A percentile compares a stretch with the other conserved stretches of the same genome.
These are phyloP conservation scores for Pseudopediastrum boryanum DNA, from an alignment of 139 green algal species.

Conservation along the genomic window DNA sequence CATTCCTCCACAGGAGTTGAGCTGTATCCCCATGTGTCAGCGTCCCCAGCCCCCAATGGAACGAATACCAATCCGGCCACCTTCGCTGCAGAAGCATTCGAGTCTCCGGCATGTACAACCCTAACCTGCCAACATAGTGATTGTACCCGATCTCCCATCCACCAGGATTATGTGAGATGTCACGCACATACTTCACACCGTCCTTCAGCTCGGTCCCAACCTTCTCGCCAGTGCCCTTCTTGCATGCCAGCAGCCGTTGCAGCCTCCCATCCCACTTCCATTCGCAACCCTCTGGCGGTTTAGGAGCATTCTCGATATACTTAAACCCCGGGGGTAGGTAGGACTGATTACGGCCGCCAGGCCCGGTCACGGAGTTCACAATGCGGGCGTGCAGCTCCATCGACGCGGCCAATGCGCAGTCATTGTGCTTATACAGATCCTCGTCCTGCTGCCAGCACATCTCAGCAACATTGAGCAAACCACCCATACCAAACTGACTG, in stretches of 20 bases:
- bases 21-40: conserved; percentile 18
- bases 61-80: conserved; percentile 7
- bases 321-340: conserved; percentile 2
- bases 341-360: neutral
- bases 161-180: neutral
- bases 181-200: conserved; percentile 22
- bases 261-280: conserved; percentile 5
- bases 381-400: conserved; percentile 8
- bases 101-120: conserved; percentile 23
- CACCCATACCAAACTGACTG: too few relatives aligned
- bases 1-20: conserved; percentile 2
- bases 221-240: neutral
- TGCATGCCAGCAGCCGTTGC: neutral
- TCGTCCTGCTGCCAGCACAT: too few relatives aligned
- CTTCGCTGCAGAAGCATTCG: neutral
- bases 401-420: neutral
- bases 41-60: conserved; percentile 6
- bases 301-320: neutral
- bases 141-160: conserved; percentile 14
- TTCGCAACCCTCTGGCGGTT: neutral
- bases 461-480: too few relatives aligned
- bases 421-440: too few relatives aligned
- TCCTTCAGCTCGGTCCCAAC: neutral
- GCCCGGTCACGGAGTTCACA: neutral
- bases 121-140: conserved; percentile 22